Evolutionary conservation across 225 moss, liverwort and hornwort species (phyloP).

Genomic region (Pseudoscleropodium purum): DNA sequence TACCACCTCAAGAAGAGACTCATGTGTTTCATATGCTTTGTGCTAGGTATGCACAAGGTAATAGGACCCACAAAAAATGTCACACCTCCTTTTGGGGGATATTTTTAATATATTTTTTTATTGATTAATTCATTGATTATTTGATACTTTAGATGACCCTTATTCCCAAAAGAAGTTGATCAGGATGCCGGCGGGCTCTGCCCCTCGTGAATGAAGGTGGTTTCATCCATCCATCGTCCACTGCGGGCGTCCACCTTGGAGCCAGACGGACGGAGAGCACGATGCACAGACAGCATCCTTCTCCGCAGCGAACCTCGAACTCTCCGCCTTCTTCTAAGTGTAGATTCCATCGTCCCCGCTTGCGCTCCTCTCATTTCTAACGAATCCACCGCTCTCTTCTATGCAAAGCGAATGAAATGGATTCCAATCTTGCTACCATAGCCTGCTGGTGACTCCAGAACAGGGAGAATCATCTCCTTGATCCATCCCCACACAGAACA

Average conservation of each 20-base stretch:
- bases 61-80: background rate
- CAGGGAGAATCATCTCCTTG: background rate
- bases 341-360: background rate
- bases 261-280: background rate
- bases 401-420: background rate
- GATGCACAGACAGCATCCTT: background rate
- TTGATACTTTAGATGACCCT: background rate
- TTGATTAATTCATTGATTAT: background rate
- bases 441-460: background rate
- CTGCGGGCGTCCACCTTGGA: background rate
- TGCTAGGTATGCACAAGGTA: background rate
- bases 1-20: background rate
- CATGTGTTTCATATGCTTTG: accelerated
- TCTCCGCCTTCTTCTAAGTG: background rate
- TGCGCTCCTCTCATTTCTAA: background rate
- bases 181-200: too few relatives aligned
- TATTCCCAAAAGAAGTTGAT: too few relatives aligned
- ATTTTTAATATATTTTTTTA: background rate
- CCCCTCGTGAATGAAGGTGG: background rate
- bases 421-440: background rate
- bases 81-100: accelerated
- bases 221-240: background rate
- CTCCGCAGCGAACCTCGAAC: background rate
- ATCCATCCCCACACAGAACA: background rate
- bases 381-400: background rate